Base-by-base conservation (phyloP, 2,329 filamentous ascomycete species). In the Fusarium sarcochroum region DNA sequence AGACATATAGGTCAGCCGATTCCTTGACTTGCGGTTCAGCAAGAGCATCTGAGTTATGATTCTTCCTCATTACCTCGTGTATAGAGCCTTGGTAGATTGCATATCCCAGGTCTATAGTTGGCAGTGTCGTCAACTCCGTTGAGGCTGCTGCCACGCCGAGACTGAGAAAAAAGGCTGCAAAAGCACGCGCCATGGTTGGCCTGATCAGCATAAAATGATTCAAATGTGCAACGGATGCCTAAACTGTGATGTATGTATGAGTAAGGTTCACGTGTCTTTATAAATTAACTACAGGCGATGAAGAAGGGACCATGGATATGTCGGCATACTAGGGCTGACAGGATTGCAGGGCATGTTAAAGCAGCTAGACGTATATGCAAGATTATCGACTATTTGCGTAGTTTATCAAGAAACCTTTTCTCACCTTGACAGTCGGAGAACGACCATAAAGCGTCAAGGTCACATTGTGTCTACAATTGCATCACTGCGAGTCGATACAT, bases 281-380 rank as follows among this genome's bases (percentile, higher is more conserved):
- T 18, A 14, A 14, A 10, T 5, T 13, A 10, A 1, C 9, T 23
- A 7, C n/a, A 5, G 7, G 23, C 23, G 23, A 23, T 23, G 5
- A 23, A 23, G 23, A 23, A 23, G 8, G 25, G 4, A 23, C 20
- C 2, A n/a, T 30, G 35, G 48, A 17, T 51, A 42, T 42, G 23
- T 17, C 48, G 48, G 25, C 37, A 51, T 40, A 4, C 21, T 42
- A 42, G 35, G 48, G 25, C 37, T 51, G 48, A 42, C 48, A 51
- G 35, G 37, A 51, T 51, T 51, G 18, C 3, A n/a, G 35, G 3
- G 23, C 23, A 5, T 23, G 7, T 23, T 5, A 23, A 23, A 23
- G 7, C 23, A 23, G 23, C 23, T 23, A 23, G 23, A 23, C 23
- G 23, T 23, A 23, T 23, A 23, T 23, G 23, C 23, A 23, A 7